Base-by-base conservation (phyloP, 2,329 filamentous ascomycete genomes). In the Trichoderma polysporum region DNA sequence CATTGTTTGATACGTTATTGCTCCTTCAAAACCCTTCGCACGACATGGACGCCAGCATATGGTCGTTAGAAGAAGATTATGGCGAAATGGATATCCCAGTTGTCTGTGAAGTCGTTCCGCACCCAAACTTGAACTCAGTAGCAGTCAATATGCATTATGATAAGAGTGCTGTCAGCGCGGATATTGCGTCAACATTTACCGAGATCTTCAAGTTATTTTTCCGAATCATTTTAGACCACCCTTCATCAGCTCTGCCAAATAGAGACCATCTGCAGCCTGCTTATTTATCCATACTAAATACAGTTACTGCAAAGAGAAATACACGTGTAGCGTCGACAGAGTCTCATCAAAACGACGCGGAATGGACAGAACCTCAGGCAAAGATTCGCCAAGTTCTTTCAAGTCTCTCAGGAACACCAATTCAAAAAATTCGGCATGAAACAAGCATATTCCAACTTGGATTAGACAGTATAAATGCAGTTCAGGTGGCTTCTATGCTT, bases 381-480 rank as follows among this genome's bases (percentile, higher is more conserved):
- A 72, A 74, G 3, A 81, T 93, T 41, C 84, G 88, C 4, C 73
- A 81, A 0, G 80, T 88, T 0, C 76, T 94, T 19, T 83, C 86
- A 0, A 78, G 78, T 7, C 82, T 95, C 27, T 88, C 90, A 0
- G 79, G 82, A 1, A 77, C 85, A 4, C 75, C 85, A 0, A 66
- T 75, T 2, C 72, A 81, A 0, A 79, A 79, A 0, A 89, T 97
- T 54, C 73, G 75, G 3, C 83, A 82, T 13, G 75, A 84, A 10
- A 92, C 88, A 0, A 93, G 91, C 0, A 92, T 98, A 57, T 97
- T 94, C 72, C 88, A 91, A 67, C 85, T 97, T n/a, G 94, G 94
- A 0, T 81, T 97, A 3, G 94, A 97, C 77, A 97, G 94, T 75
- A 95, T 98, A 73, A 94, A 91, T 68, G 91, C 93, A 0, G 85